Percentiles rank a stretch among this genome's conserved stretches.
phyloP scores from a whole-genome alignment of 768 basidiomycete genomes.

The Lentinula edodes region DNA sequence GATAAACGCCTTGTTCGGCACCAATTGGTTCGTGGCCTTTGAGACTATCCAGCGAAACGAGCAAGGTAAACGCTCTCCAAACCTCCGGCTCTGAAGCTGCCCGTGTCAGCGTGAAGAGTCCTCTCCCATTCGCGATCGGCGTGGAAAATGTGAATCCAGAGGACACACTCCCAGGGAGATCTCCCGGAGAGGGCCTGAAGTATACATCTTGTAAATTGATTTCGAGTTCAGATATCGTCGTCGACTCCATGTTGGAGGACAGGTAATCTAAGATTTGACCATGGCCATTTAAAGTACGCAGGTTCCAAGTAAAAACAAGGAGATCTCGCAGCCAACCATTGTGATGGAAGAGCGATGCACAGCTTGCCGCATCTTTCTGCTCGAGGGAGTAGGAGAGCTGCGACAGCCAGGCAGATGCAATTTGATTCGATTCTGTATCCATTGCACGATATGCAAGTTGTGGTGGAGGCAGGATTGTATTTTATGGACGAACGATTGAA shows the following conservation, averaged over 20 bases:
- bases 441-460: neutral
- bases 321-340: constrained; percentile 36
- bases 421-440: neutral
- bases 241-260: constrained; percentile 1
- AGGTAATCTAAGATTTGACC: constrained; percentile 29
- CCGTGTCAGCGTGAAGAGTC: constrained; percentile 26
- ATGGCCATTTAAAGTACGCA: constrained; percentile 27
- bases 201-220: constrained; percentile 15
- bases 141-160: constrained; percentile 34
- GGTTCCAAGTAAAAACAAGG: constrained; percentile 39
- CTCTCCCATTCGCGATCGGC: constrained; percentile 23
- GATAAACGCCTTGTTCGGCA: constrained; percentile 26
- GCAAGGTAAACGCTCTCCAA: constrained; percentile 32
- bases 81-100: constrained; percentile 17
- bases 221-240: constrained; percentile 17
- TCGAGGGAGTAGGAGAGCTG: neutral
- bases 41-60: constrained; percentile 25
- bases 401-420: constrained; percentile 13
- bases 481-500: too few relatives aligned
- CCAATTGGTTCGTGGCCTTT: constrained; percentile 29
- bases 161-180: constrained; percentile 18
- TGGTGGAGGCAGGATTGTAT: too few relatives aligned
- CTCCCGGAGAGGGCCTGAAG: constrained; percentile 15
- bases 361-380: constrained; percentile 12
- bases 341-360: constrained; percentile 22